Percentiles rank a stretch among this genome's conserved stretches.
These are phyloP conservation scores for Mortierella sp. DNA, from an alignment of 371 early-diverging fungal species.

Conservation along the genomic window DNA sequence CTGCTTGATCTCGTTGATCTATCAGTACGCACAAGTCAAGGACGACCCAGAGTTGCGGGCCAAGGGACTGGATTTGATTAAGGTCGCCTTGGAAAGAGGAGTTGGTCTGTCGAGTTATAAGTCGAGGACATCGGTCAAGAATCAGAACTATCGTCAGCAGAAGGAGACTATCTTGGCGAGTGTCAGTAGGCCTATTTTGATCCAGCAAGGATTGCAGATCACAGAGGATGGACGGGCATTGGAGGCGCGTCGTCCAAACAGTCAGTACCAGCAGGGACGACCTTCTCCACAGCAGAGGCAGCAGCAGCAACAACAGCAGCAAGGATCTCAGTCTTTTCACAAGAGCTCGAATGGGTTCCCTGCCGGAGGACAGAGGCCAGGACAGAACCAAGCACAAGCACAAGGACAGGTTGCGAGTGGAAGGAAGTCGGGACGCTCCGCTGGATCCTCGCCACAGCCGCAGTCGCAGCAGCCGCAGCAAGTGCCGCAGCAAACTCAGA, in stretches of 20 bases:
- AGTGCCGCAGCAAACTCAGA: conserved; percentile 1
- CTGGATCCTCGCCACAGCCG: not conserved
- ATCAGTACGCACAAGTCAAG: conserved; percentile 29
- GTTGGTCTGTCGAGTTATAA: conserved; percentile 37
- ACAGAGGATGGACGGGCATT: conserved; percentile 32
- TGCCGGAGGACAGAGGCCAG: not conserved
- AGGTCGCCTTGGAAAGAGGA: conserved; percentile 46
- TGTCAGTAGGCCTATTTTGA: conserved; percentile 41
- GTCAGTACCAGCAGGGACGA: conserved; percentile 5
- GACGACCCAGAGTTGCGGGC: conserved; percentile 14
- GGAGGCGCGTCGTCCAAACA: not conserved
- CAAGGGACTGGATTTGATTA: conserved; percentile 47
- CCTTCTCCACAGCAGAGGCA: not conserved
- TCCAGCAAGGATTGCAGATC: conserved; percentile 21
- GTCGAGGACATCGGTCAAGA: not conserved
- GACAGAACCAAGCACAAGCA: not conserved
- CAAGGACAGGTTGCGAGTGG: not conserved
- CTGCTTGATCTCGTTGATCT: conserved; percentile 51
- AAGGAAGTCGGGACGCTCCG: not conserved
- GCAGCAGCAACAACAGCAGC: conserved; percentile 7
- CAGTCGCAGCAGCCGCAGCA: conserved; percentile 14
- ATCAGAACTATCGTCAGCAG: not conserved
- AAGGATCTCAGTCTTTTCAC: not conserved
- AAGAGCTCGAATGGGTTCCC: not conserved
- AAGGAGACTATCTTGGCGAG: conserved; percentile 20